Conservation (phyloP, 305 asterid species). For the Withania somnifera region DNA sequence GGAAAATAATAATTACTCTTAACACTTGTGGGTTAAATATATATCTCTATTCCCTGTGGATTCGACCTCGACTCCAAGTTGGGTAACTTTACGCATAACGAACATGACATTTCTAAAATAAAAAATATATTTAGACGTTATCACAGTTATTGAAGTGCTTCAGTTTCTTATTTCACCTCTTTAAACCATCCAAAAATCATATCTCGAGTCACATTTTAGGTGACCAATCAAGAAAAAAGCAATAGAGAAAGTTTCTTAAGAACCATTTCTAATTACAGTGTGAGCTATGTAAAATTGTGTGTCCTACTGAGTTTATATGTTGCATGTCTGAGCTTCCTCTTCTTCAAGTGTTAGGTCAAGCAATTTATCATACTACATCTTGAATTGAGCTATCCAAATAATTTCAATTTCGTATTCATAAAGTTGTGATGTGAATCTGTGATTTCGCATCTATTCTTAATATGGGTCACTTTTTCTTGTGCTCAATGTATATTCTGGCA, state of each 20-base stretch:
- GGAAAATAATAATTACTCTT: no score
- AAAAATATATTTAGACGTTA: no score
- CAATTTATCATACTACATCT: background rate
- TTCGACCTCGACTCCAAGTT: no score
- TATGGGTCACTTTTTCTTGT: background rate
- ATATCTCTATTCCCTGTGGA: no score
- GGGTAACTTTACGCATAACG: no score
- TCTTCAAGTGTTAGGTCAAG: background rate
- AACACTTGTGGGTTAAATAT: no score
- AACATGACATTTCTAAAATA: no score
- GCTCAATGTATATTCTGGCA: background rate
- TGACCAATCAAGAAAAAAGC: background rate
- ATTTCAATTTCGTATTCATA: background rate
- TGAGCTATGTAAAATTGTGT: background rate
- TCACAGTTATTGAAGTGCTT: constrained; percentile 20
- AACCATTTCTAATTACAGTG: background rate
- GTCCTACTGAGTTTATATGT: background rate
- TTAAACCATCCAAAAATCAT: background rate
- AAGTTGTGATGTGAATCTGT: background rate
- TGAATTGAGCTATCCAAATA: background rate
- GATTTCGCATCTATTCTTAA: no score
- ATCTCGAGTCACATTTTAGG: background rate
- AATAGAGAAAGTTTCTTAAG: background rate
- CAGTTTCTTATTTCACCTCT: background rate
- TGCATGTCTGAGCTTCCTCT: background rate